These are phyloP conservation scores for Arthrobotrys pseudoclavata DNA, from an alignment of 2,329 filamentous ascomycete genomes.

Conservation along the genomic window DNA sequence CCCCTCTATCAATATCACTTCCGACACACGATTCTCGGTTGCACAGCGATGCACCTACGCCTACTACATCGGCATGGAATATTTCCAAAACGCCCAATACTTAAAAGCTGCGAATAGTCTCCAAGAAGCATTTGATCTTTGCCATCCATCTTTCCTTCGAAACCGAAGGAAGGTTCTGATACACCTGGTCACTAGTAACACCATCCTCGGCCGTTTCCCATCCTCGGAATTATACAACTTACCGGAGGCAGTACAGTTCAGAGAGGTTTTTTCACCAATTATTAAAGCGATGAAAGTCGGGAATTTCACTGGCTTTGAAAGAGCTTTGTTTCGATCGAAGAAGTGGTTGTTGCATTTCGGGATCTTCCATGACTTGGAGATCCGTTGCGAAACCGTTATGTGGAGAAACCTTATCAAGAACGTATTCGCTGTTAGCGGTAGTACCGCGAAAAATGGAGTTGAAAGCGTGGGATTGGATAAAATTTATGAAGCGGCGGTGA, in stretches of 20 bases:
- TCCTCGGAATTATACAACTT: slow-evolving; percentile 37
- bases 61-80: slow-evolving; percentile 56
- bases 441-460: slow-evolving; percentile 54
- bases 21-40: slow-evolving; percentile 55
- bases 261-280: slow-evolving; percentile 47
- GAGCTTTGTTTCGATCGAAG: slow-evolving; percentile 37
- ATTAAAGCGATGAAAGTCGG: slow-evolving; percentile 48
- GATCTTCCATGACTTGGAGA: slow-evolving; percentile 52
- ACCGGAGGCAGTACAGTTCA: slow-evolving; percentile 50
- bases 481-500: slow-evolving; percentile 29
- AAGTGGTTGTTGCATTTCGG: slow-evolving; percentile 54
- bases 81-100: slow-evolving; percentile 57
- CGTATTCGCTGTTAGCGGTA: slow-evolving; percentile 48
- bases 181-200: slow-evolving; percentile 44
- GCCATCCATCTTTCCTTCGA: slow-evolving; percentile 53
- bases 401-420: slow-evolving; percentile 55
- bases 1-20: slow-evolving; percentile 47
- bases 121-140: slow-evolving; percentile 43
- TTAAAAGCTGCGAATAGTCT: slow-evolving; percentile 46
- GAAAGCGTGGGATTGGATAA: slow-evolving; percentile 53
- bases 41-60: slow-evolving; percentile 58
- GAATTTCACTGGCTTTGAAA: slow-evolving; percentile 38
- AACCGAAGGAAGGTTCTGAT: slow-evolving; percentile 56
- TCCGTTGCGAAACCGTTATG: slow-evolving; percentile 48
- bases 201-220: slow-evolving; percentile 56